phyloP scores from a whole-genome alignment of 78 protist species.

The Corallochytrium limacisporum region DNA sequence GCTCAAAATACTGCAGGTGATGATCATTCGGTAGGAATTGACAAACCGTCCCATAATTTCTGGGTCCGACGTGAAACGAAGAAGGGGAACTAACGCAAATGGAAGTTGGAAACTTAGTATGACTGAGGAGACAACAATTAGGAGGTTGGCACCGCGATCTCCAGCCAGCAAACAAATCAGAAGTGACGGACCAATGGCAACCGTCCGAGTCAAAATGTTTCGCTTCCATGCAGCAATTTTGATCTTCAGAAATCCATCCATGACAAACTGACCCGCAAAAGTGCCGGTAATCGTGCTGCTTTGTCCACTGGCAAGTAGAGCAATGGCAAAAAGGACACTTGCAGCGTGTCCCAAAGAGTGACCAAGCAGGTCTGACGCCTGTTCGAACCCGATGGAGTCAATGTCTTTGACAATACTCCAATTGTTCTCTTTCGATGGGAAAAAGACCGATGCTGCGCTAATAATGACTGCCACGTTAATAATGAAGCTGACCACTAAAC shows the following conservation, averaged over 20 bases:
- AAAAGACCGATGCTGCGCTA: too few relatives aligned
- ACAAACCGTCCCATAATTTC: conserved; percentile 12
- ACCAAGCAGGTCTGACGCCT: too few relatives aligned
- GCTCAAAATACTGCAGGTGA: neutral
- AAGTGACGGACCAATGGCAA: too few relatives aligned
- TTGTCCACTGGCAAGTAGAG: conserved; percentile 36
- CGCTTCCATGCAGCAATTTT: conserved; percentile 49
- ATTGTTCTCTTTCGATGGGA: too few relatives aligned
- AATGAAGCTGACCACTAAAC: neutral
- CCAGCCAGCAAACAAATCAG: too few relatives aligned
- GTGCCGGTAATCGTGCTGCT: conserved; percentile 70
- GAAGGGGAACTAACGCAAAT: conserved; percentile 13
- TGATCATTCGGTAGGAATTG: too few relatives aligned
- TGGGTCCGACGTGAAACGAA: neutral
- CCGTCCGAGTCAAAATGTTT: conserved; percentile 41
- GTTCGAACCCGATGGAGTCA: too few relatives aligned
- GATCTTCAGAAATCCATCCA: conserved; percentile 59
- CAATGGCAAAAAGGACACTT: neutral
- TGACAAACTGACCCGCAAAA: conserved; percentile 65
- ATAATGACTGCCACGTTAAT: conserved; percentile 6
- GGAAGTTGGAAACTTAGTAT: too few relatives aligned
- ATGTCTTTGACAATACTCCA: too few relatives aligned
- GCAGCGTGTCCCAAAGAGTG: too few relatives aligned
- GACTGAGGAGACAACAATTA: too few relatives aligned
- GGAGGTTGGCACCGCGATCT: too few relatives aligned